Evolutionary conservation across 1,139 yeast species (phyloP).

Genomic region (Taphrina wiesneri): DNA sequence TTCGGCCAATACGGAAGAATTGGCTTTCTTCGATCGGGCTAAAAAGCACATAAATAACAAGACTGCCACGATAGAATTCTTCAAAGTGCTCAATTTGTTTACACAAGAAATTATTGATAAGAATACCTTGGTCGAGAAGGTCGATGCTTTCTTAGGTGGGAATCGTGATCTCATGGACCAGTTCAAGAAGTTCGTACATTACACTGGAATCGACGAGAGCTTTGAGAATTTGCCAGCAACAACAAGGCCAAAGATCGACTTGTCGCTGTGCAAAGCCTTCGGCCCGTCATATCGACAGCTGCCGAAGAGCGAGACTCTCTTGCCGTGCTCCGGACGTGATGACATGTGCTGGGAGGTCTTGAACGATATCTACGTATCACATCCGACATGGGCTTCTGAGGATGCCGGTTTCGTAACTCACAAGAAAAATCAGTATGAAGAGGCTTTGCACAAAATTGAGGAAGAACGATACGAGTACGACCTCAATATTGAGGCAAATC

Average conservation of each 20-base stretch:
- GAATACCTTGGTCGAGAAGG: constrained; percentile 75
- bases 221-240: constrained; percentile 87
- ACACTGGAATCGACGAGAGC: constrained; percentile 57
- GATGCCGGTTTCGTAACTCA: constrained; percentile 98
- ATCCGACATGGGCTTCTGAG: constrained; percentile 99
- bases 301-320: constrained; percentile 90
- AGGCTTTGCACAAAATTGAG: constrained; percentile 88
- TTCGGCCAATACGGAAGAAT: constrained; percentile 59
- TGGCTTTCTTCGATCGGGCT: constrained; percentile 85
- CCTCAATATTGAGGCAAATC: constrained; percentile 88
- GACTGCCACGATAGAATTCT: constrained; percentile 85
- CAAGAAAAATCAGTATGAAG: constrained; percentile 95
- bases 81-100: constrained; percentile 79
- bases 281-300: constrained; percentile 93
- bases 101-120: constrained; percentile 90
- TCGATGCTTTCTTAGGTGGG: constrained; percentile 78
- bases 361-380: constrained; percentile 99
- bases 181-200: constrained; percentile 91
- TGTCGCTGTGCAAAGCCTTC: constrained; percentile 70
- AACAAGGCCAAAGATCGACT: constrained; percentile 77
- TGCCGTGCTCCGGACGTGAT: constrained; percentile 98
- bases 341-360: constrained; percentile 99
- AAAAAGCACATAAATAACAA: constrained; percentile 87
- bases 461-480: constrained; percentile 98
- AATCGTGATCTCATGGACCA: constrained; percentile 78